These are phyloP conservation scores for Artemisia tridentata DNA, from an alignment of 129 eudicot species.

Conservation along the genomic window DNA sequence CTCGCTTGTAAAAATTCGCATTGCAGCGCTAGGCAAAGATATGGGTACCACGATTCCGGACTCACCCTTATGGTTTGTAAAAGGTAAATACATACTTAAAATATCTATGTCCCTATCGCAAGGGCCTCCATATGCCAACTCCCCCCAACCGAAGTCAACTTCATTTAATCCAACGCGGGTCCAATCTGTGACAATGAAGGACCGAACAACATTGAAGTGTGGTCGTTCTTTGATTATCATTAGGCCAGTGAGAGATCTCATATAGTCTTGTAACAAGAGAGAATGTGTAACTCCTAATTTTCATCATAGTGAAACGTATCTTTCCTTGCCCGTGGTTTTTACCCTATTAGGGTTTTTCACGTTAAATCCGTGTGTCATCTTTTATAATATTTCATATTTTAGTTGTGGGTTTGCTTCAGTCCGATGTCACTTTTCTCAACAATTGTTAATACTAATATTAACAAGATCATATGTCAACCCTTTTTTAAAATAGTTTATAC, in stretches of 20 bases:
- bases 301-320: no score
- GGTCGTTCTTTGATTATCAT: constrained; percentile 40
- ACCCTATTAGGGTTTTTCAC: no score
- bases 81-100: constrained; percentile 20
- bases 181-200: constrained; percentile 33
- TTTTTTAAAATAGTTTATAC: no score
- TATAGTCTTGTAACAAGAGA: no score
- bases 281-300: no score
- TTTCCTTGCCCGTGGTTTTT: no score
- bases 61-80: constrained; percentile 31
- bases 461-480: no score
- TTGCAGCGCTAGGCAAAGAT: neutral
- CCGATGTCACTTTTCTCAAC: no score
- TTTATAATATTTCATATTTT: no score
- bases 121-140: constrained; percentile 37
- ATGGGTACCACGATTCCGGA: constrained; percentile 30
- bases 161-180: constrained; percentile 28
- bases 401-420: no score
- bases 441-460: no score
- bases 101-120: constrained; percentile 18
- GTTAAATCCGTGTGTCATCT: no score
- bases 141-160: constrained; percentile 58
- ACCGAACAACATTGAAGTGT: neutral
- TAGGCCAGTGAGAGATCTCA: constrained; percentile 37
- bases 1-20: constrained; percentile 19